Evolutionary conservation across 352 stramenopile genomes (phyloP).

Genomic region (Synura sp.): DNA sequence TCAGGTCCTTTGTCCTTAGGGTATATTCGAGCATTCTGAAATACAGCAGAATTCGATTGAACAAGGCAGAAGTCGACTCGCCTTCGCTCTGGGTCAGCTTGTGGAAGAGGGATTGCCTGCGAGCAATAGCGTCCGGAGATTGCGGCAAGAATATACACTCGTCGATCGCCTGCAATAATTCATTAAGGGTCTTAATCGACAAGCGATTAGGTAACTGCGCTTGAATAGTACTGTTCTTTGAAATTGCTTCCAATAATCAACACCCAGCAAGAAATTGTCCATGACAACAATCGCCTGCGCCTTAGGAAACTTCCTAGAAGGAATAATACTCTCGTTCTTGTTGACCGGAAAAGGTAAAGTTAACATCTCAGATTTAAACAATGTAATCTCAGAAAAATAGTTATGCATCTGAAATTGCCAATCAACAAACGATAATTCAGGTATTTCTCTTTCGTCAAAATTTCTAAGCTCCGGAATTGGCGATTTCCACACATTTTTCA

Average conservation of each 20-base stretch:
- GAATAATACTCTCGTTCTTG: background rate
- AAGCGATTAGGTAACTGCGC: slow-evolving; percentile 3
- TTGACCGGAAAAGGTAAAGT: background rate
- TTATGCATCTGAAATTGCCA: slow-evolving; percentile 35
- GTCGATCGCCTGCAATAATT: slow-evolving; percentile 9
- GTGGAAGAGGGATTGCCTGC: slow-evolving; percentile 17
- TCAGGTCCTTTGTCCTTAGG: background rate
- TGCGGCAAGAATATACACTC: slow-evolving; percentile 8
- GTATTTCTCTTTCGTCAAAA: background rate
- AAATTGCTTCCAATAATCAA: slow-evolving; percentile 32
- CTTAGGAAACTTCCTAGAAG: background rate
- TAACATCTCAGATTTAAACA: slow-evolving; percentile 23
- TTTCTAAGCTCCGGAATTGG: background rate
- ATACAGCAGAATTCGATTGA: slow-evolving; percentile 22
- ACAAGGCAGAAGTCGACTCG: background rate
- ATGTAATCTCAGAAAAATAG: background rate
- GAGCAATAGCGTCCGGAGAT: slow-evolving; percentile 19
- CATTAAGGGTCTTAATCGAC: slow-evolving; percentile 17
- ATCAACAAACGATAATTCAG: slow-evolving; percentile 16
- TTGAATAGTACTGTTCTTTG: slow-evolving; percentile 30
- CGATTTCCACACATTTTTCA: slow-evolving; percentile 16
- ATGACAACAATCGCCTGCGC: background rate
- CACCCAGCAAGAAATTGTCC: slow-evolving; percentile 6
- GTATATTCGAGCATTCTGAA: slow-evolving; percentile 29
- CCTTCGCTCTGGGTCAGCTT: slow-evolving; percentile 12